Conservation (phyloP, 2,329 filamentous ascomycete genomes). For the Tolypocladium album region DNA sequence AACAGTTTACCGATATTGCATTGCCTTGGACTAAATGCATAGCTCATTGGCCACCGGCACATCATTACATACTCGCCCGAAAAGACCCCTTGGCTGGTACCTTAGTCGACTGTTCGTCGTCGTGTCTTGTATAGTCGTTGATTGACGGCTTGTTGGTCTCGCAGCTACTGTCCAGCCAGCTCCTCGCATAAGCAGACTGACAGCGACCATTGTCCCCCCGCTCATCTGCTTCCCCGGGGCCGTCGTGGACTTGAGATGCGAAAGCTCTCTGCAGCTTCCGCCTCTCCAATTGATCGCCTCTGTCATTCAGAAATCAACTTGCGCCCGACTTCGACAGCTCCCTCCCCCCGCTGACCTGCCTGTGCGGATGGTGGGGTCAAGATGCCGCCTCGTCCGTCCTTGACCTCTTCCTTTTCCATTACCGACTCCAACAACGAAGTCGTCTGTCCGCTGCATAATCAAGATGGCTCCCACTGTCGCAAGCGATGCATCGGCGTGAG, state of each 20-base stretch:
- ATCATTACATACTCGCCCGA: neutral
- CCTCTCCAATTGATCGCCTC: constrained; percentile 19
- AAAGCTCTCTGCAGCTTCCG: constrained; percentile 10
- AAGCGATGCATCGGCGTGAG: constrained; percentile 97
- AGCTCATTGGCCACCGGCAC: neutral
- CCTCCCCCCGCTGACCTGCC: constrained; percentile 15
- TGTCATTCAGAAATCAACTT: constrained; percentile 2
- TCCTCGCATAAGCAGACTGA: neutral
- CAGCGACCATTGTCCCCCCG: neutral
- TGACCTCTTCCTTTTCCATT: constrained; percentile 86
- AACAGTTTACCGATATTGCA: neutral
- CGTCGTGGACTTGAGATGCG: constrained; percentile 16
- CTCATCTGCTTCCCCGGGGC: constrained; percentile 1
- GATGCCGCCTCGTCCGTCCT: constrained; percentile 82
- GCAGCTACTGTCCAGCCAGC: neutral
- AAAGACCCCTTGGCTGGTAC: neutral
- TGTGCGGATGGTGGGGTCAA: constrained; percentile 47
- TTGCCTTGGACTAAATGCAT: neutral
- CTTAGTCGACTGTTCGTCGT: neutral
- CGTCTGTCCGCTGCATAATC: constrained; percentile 88
- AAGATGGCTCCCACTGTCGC: constrained; percentile 92
- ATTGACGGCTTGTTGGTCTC: neutral
- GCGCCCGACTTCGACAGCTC: neutral
- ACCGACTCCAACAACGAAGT: constrained; percentile 92
- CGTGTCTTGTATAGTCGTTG: neutral